These are phyloP conservation scores for Xylariales sp. DNA, from an alignment of 2,329 filamentous ascomycete genomes.

Conservation along the genomic window DNA sequence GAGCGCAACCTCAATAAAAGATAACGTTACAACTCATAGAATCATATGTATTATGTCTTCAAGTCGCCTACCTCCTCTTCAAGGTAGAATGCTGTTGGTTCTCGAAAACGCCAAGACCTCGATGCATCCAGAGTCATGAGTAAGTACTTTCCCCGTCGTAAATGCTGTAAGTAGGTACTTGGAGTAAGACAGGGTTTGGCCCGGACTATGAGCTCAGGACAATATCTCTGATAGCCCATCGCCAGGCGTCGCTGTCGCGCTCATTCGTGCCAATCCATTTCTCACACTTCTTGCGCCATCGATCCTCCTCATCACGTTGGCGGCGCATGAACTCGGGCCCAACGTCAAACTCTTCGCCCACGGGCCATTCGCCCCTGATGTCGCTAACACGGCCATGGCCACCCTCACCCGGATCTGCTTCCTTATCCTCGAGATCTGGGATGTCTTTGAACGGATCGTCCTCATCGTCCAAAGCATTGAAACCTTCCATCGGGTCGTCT, in stretches of 20 bases:
- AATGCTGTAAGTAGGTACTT: no score
- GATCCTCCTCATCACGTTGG: constrained; percentile 85
- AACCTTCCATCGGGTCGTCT: constrained; percentile 56
- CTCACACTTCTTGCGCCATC: constrained; percentile 84
- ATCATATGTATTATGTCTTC: no score
- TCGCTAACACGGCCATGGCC: constrained; percentile 52
- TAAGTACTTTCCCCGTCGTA: no score
- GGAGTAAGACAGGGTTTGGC: no score
- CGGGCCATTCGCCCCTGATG: constrained; percentile 72
- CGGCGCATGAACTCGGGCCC: constrained; percentile 88
- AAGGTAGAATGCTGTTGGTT: no score
- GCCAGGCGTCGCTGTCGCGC: constrained; percentile 60
- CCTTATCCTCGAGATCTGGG: constrained; percentile 78
- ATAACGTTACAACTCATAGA: no score
- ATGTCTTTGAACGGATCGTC: constrained; percentile 93
- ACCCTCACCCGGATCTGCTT: constrained; percentile 43
- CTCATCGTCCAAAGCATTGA: constrained; percentile 74
- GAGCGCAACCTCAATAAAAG: no score
- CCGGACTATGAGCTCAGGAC: constrained; percentile 33
- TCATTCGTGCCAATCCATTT: constrained; percentile 68
- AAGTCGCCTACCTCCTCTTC: no score
- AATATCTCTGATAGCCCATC: constrained; percentile 69
- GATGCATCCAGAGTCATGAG: no score
- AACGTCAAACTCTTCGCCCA: constrained; percentile 96
- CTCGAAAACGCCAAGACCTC: no score